phyloP scores from a whole-genome alignment of 192 early-diverging fungal species.

The Podila clonocystis region DNA sequence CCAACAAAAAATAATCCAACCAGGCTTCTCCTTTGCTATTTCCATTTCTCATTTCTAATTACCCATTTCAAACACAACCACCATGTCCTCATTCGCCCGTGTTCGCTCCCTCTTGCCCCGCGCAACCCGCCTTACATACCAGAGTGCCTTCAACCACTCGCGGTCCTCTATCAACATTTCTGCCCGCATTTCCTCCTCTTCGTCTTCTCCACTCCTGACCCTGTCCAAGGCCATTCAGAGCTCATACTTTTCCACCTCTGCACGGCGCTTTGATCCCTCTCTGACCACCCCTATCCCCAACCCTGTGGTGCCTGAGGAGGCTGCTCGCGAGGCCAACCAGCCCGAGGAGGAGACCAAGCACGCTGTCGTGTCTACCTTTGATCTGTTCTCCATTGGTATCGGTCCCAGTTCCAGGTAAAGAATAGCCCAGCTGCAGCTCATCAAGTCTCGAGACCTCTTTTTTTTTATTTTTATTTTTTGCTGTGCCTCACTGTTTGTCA shows the following conservation, averaged over 20 bases:
- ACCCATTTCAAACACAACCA: constrained; percentile 4
- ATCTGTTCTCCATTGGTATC: constrained; percentile 95
- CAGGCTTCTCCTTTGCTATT: not conserved
- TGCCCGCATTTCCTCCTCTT: not conserved
- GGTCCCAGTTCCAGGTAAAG: constrained; percentile 86
- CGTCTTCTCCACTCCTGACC: constrained; percentile 13
- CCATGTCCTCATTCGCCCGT: constrained; percentile 42
- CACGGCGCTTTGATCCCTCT: constrained; percentile 23
- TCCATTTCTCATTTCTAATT: not conserved
- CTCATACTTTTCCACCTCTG: constrained; percentile 39
- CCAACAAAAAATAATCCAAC: not conserved
- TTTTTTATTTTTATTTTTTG: too few species aligned
- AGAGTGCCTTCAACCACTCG: constrained; percentile 15
- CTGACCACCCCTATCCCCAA: constrained; percentile 42
- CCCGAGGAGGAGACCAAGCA: constrained; percentile 60
- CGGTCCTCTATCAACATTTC: not conserved
- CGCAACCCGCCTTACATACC: constrained; percentile 10
- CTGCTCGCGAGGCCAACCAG: not conserved
- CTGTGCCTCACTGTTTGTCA: too few species aligned
- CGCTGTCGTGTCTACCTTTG: constrained; percentile 93
- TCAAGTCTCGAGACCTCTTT: too few species aligned
- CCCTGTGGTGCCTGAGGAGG: constrained; percentile 34
- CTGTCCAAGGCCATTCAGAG: constrained; percentile 31
- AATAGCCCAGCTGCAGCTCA: not conserved
- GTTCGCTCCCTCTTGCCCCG: constrained; percentile 10